Evolutionary conservation across 495 filamentous ascomycete genomes (phyloP).

Genomic region (Astrocystis sublimbata): DNA sequence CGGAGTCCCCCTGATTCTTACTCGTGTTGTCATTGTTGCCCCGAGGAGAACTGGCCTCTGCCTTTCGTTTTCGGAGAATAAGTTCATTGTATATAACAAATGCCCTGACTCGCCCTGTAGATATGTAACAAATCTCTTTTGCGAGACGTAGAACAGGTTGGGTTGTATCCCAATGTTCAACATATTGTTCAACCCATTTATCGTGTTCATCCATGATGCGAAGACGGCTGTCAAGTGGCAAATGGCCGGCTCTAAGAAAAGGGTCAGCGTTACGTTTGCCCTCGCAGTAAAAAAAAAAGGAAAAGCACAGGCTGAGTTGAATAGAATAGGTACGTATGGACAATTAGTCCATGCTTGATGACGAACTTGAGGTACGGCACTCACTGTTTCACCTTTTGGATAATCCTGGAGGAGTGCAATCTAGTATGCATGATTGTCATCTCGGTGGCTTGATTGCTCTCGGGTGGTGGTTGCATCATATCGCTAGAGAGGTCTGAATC

Average conservation of each 20-base stretch:
- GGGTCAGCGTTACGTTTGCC: not conserved
- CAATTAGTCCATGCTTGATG: no score
- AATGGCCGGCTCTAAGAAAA: not conserved
- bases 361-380: not conserved
- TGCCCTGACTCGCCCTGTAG: slow-evolving; percentile 7
- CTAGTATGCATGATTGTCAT: slow-evolving; percentile 15
- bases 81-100: slow-evolving; percentile 8
- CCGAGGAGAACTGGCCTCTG: not conserved
- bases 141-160: not conserved
- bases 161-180: slow-evolving; percentile 11
- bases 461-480: slow-evolving; percentile 41
- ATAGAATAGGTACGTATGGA: not conserved
- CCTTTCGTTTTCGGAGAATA: slow-evolving; percentile 4
- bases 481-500: slow-evolving; percentile 49
- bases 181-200: slow-evolving; percentile 8
- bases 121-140: slow-evolving; percentile 10
- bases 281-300: not conserved
- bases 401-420: slow-evolving; percentile 23
- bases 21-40: not conserved
- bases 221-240: slow-evolving; percentile 6
- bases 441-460: slow-evolving; percentile 15
- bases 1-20: not conserved
- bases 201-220: slow-evolving; percentile 15
- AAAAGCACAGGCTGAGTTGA: not conserved
- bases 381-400: slow-evolving; percentile 11